Base-by-base conservation (phyloP, 768 basidiomycete species). In the Trametes villosa region DNA sequence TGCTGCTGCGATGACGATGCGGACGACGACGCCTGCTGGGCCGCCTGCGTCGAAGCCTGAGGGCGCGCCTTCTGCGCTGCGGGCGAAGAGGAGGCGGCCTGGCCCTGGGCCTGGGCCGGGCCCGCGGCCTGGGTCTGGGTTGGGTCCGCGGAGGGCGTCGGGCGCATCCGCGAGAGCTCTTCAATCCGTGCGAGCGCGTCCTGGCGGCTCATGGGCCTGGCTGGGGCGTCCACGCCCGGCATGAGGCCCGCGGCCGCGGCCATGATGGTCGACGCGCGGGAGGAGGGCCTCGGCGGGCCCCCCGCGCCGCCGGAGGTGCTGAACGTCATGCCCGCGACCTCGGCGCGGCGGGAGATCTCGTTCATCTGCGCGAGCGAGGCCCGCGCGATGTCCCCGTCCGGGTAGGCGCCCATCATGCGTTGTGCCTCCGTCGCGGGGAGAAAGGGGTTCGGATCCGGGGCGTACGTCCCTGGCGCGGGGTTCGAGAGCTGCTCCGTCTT, bases 281-380 rank as follows among this genome's bases (percentile, higher is more conserved):
- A 62, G 57, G 59, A 57, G 17, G 68, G 68, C 36, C 72, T 60
- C 12, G 65, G 50, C 18, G 67, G 69, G 46, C 29, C 33, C 30
- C 47, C 47, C 38, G 36, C 50, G 46, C 8, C 17, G 4, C 40
- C 42, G 1, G 38, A 29, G 59, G 60, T 47, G 57, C 48, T 45
- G 55, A 75, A 80, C 20, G 74, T 68, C 76, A 78, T 75, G 11
- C 77, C 77, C 27, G 77, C 77, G 60, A 68, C 71, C 66, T 81
- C 79, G 4, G 84, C 87, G 27, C 87, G 81, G 53, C 87, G 77
- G 44, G 88, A 88, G 64, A 89, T 82, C 69, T 91, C 90, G 73
- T 86, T 91, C 86, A 92, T 88, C 71, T 90, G 89, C 66, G 84
- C 79, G 59, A 92, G 81, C 52, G 86, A 83, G 17, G 86, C 87